Percentiles rank a stretch among this genome's conserved stretches.
These are phyloP conservation scores for Cystofilobasidium macerans DNA, from an alignment of 768 basidiomycete species.

Conservation along the genomic window DNA sequence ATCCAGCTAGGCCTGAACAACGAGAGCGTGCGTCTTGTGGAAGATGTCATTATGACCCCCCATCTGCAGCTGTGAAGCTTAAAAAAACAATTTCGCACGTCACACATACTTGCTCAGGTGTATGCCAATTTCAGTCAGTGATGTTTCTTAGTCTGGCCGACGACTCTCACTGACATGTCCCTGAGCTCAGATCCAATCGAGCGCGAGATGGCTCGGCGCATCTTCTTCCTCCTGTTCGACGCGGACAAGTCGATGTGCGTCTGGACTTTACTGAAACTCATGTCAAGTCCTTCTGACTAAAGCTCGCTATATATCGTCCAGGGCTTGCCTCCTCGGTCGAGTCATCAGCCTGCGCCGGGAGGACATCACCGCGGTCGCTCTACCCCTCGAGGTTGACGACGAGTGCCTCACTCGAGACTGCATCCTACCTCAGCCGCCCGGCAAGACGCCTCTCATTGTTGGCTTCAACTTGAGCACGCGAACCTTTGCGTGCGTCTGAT, in stretches of 20 bases:
- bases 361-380: conserved; percentile 43
- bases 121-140: conserved; percentile 39
- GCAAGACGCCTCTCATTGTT: conserved; percentile 70
- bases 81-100: too few species aligned
- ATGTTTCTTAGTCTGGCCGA: too few species aligned
- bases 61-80: too few species aligned
- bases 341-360: conserved; percentile 80
- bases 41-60: too few species aligned
- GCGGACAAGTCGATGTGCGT: conserved; percentile 78
- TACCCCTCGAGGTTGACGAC: conserved; percentile 36
- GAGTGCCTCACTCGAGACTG: conserved; percentile 65
- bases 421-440: conserved; percentile 76
- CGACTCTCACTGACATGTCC: conserved; percentile 38
- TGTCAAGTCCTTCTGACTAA: not conserved
- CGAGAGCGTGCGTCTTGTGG: conserved; percentile 41
- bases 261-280: conserved; percentile 23
- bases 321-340: conserved; percentile 56
- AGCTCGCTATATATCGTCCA: not conserved
- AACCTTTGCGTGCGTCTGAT: conserved; percentile 45
- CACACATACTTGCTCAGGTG: too few species aligned
- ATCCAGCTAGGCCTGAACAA: conserved; percentile 75
- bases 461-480: conserved; percentile 79
- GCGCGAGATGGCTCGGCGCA: too few species aligned
- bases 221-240: conserved; percentile 77
- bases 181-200: conserved; percentile 43